Evolutionary conservation across 345 rosid genomes (phyloP).

Genomic region (Populus pruinosa): DNA sequence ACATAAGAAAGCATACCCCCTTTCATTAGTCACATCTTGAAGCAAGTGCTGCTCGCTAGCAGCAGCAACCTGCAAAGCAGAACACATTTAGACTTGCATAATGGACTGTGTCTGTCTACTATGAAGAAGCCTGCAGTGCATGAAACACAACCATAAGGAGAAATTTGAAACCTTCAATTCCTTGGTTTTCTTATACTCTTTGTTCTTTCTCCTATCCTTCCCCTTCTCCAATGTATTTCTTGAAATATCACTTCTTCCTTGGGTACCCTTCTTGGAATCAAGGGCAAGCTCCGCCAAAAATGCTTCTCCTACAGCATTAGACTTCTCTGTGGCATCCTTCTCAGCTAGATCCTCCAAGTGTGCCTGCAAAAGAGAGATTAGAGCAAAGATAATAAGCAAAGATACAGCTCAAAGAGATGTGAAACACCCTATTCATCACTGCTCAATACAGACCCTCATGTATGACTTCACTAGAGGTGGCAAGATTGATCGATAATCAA

Average conservation of each 20-base stretch:
- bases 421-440: constrained; percentile 2
- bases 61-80: constrained; percentile 43
- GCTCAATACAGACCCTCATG: constrained; percentile 63
- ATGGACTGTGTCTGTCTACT: not conserved
- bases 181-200: constrained; percentile 63
- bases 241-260: constrained; percentile 52
- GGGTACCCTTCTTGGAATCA: constrained; percentile 69
- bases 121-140: constrained; percentile 1
- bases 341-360: constrained; percentile 88
- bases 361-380: constrained; percentile 38
- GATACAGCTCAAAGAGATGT: constrained; percentile 11
- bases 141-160: constrained; percentile 8
- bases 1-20: constrained; percentile 41
- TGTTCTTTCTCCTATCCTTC: constrained; percentile 81
- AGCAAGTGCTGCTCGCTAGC: constrained; percentile 41
- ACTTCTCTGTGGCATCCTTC: constrained; percentile 91
- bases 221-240: constrained; percentile 67
- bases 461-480: constrained; percentile 74
- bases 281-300: constrained; percentile 88
- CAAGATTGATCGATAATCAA: constrained; percentile 63
- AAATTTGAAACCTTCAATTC: constrained; percentile 59
- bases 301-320: constrained; percentile 98
- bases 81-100: constrained; percentile 21
- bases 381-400: not conserved
- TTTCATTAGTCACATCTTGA: constrained; percentile 46